Evolutionary conservation across 169 alveolate genomes (phyloP), one percentile per base, ranked within the genome.

Genomic region (Eimeria zaria): DNA sequence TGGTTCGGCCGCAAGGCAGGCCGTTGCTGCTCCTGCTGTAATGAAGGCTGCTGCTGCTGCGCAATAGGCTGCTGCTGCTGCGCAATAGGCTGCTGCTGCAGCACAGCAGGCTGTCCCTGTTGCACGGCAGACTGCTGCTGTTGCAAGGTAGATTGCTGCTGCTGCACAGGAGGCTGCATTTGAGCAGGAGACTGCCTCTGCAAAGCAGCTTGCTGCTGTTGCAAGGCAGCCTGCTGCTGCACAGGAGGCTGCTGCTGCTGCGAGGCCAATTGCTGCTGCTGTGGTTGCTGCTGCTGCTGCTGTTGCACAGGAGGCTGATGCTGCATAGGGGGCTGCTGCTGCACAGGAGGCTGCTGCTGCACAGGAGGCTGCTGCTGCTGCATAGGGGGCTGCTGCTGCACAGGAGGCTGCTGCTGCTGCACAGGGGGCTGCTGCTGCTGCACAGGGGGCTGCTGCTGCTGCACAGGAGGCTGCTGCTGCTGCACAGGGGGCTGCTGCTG

Each of bases 401-500:
- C 60, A 51, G 33, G 62, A 39, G 53, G 41, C 46, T 39, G 62
- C 33, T 39, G 53, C 69, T 33, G 78, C 78, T 84, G 92, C 91
- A 83, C 36, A 41, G 91, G 24, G 41, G 48, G 30, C 20, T 30
- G 22, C 74, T 83, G 74, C 74, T 83, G 55, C 76, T 83, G 91
- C 51, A n/a, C 14, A 30, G 55, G 9, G 16, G 58, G 74, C 30
- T 36, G 48, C 14, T 33, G 92, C 69, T 84, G 92, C 76, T 60
- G 92, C 41, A 18, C 30, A 6, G 53, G 5, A 12, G 60, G 46
- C 6, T 53, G 80, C 80, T 39, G 36, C 36, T 55, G 92, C 92
- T 18, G 78, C 92, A 55, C 24, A 24, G 78, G 92, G 4, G 16
- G 44, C 80, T 55, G 92, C 58, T 18, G 78, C 76, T 53, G 92